Evolutionary conservation across 2,329 filamentous ascomycete genomes (phyloP).

Genomic region (Hirsutella rhossiliensis): DNA sequence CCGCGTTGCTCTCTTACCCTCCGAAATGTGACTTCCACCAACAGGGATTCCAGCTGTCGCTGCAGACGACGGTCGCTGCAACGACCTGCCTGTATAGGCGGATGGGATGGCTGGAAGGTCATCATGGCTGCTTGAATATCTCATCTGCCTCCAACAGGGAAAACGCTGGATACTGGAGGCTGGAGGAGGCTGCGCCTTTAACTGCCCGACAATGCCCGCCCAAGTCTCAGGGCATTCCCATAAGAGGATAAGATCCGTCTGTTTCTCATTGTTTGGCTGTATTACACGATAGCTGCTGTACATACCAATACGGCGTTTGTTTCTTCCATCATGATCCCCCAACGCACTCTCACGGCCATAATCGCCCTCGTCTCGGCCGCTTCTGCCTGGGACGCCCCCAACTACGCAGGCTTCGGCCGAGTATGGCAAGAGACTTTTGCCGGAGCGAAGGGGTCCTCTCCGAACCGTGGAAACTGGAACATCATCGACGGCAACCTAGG

Average conservation of each 20-base stretch:
- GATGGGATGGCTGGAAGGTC: neutral
- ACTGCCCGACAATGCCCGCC: neutral
- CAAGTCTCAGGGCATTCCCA: neutral
- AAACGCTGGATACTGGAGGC: neutral
- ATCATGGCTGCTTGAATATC: neutral
- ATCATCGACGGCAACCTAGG: constrained; percentile 25
- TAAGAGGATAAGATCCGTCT: neutral
- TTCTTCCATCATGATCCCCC: constrained; percentile 11
- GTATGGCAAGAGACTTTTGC: constrained; percentile 32
- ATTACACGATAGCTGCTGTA: neutral
- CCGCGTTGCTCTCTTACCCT: neutral
- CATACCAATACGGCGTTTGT: too few relatives aligned
- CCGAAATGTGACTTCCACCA: neutral
- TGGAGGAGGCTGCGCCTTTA: neutral
- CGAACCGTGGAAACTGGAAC: constrained; percentile 27
- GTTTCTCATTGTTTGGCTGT: neutral
- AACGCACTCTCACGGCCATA: constrained; percentile 12
- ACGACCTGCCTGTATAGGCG: constrained; percentile 2
- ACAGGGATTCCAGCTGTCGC: neutral
- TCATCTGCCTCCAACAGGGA: neutral
- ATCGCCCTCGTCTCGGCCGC: constrained; percentile 18
- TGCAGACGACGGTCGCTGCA: neutral
- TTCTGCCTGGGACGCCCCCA: constrained; percentile 24
- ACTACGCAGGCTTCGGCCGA: constrained; percentile 24
- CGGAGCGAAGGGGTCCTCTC: constrained; percentile 21